phyloP scores from a whole-genome alignment of 352 stramenopile genomes.

The Phytopythium oedochilum region DNA sequence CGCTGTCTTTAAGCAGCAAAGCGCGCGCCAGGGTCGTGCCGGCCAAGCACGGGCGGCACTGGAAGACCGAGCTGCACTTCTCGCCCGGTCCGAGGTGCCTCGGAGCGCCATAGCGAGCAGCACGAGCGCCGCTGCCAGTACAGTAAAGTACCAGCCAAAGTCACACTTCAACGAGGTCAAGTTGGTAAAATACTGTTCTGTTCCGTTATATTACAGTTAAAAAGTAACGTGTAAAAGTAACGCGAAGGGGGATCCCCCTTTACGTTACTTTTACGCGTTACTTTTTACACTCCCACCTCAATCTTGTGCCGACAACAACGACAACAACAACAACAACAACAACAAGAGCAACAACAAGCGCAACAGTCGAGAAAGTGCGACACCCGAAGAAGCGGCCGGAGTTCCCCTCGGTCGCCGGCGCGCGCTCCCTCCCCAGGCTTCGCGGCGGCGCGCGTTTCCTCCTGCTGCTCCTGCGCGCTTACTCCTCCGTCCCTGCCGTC shows the following conservation, averaged over 20 bases:
- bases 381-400: neutral
- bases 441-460: too few relatives aligned
- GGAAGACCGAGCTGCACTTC: conserved; percentile 6
- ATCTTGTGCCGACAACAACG: neutral
- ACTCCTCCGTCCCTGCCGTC: too few relatives aligned
- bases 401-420: neutral
- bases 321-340: too few relatives aligned
- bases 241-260: too few relatives aligned
- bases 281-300: neutral
- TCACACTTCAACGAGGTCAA: neutral
- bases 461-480: too few relatives aligned
- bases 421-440: too few relatives aligned
- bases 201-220: neutral
- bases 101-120: neutral
- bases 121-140: too few relatives aligned
- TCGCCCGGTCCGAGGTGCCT: neutral
- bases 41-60: conserved; percentile 3
- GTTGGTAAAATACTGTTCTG: too few relatives aligned
- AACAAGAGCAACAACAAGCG: too few relatives aligned
- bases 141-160: too few relatives aligned
- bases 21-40: neutral
- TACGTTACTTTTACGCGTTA: neutral
- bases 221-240: too few relatives aligned
- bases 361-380: too few relatives aligned
- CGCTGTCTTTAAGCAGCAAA: neutral